phyloP scores from a whole-genome alignment of 345 rosid species.

The Citrus cavaleriei region DNA sequence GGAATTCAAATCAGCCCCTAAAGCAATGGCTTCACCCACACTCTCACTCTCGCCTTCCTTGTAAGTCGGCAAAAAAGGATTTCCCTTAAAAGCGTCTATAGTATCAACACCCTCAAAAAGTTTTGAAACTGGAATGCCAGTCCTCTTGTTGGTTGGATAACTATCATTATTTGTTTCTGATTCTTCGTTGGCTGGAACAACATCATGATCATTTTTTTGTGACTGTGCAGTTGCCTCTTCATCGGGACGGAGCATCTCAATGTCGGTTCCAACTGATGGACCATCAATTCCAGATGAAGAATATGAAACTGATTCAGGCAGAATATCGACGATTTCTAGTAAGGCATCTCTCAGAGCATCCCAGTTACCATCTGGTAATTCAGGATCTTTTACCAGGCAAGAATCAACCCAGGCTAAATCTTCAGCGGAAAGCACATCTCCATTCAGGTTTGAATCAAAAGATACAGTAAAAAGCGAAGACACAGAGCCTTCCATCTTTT shows the following conservation, averaged over 20 bases:
- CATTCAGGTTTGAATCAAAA: conserved; percentile 16
- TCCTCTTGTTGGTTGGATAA: conserved; percentile 17
- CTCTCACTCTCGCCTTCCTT: conserved; percentile 14
- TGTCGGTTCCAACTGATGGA: conserved; percentile 15
- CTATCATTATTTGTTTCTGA: conserved; percentile 5
- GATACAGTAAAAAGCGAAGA: conserved; percentile 25
- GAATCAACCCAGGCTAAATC: conserved; percentile 73
- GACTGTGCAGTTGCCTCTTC: conserved; percentile 1
- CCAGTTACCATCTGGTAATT: conserved; percentile 42
- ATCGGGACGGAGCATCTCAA: conserved; percentile 11
- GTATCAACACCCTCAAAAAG: conserved; percentile 18
- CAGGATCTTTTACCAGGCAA: conserved; percentile 48
- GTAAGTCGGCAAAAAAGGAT: conserved; percentile 36
- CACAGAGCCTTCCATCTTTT: conserved; percentile 17
- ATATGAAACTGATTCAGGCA: conserved; percentile 31
- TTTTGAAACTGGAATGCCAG: conserved; percentile 14
- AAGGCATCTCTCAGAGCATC: conserved; percentile 49
- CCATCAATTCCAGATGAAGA: conserved; percentile 16
- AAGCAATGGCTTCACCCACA: conserved; percentile 12
- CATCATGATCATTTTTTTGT: conserved; percentile 1
- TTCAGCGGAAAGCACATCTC: conserved; percentile 44
- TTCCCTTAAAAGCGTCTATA: conserved; percentile 21
- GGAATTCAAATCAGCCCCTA: conserved; percentile 10
- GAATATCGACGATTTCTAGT: conserved; percentile 41
- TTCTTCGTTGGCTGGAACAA: conserved; percentile 10